phyloP scores from a whole-genome alignment of 2,329 filamentous ascomycete species.

The Paracoccidioides brasiliensis region DNA sequence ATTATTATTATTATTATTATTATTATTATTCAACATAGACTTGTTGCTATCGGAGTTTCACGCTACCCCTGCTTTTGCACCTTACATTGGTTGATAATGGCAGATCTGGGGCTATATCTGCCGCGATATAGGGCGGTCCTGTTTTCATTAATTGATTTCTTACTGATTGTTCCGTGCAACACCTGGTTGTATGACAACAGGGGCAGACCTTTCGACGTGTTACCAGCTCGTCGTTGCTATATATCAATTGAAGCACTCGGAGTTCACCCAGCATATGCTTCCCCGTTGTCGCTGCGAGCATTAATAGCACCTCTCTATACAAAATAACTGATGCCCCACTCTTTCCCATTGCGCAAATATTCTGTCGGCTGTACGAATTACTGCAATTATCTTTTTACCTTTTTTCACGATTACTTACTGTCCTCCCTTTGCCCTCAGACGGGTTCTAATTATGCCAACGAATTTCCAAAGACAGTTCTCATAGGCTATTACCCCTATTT shows the following conservation, averaged over 20 bases:
- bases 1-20: background rate
- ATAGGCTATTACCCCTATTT: background rate
- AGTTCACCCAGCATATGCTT: background rate
- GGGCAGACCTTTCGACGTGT: background rate
- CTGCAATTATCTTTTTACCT: background rate
- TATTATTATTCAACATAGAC: background rate
- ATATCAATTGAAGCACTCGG: background rate
- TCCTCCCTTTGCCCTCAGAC: background rate
- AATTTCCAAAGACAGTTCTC: background rate
- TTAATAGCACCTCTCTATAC: background rate
- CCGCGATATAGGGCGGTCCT: background rate
- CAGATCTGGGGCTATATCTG: background rate
- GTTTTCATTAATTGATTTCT: background rate
- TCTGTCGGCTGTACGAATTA: background rate
- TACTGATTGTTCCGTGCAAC: background rate
- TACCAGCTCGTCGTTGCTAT: background rate
- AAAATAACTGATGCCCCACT: background rate
- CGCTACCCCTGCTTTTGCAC: background rate
- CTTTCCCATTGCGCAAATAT: background rate
- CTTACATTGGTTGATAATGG: background rate
- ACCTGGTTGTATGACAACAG: constrained; percentile 1
- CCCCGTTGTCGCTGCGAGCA: background rate
- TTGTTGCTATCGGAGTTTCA: background rate
- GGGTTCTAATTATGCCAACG: background rate
- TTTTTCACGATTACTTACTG: background rate